These are phyloP conservation scores for Kitagawia praeruptora DNA, from an alignment of 129 eudicot species.

Conservation along the genomic window DNA sequence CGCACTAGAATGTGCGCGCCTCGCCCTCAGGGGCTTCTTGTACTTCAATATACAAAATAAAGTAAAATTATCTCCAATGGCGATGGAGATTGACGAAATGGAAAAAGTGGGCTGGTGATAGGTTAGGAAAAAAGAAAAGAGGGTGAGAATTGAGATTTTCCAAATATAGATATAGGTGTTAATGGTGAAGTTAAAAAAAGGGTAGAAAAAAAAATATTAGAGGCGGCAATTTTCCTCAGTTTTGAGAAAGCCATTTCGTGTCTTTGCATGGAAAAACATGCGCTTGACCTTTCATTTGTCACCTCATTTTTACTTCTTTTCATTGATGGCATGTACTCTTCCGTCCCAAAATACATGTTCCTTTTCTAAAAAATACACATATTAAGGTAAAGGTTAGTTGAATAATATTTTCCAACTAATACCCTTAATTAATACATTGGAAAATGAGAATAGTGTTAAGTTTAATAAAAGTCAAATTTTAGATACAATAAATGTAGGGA, in stretches of 20 bases:
- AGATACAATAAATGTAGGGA: no score
- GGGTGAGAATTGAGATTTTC: constrained; percentile 10
- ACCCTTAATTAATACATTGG: no score
- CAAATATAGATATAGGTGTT: constrained; percentile 25
- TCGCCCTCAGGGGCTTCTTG: constrained; percentile 32
- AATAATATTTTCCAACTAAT: no score
- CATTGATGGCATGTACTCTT: no score
- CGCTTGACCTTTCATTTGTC: constrained; percentile 5
- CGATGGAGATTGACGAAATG: background rate
- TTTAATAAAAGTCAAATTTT: no score
- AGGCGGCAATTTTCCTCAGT: background rate
- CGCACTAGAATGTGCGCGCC: constrained; percentile 48
- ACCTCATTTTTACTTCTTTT: background rate
- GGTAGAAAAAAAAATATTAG: background rate
- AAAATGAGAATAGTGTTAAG: no score
- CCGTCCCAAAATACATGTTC: no score
- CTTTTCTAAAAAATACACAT: no score
- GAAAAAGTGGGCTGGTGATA: background rate
- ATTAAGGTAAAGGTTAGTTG: no score
- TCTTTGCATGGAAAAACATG: constrained; percentile 7
- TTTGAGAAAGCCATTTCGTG: background rate
- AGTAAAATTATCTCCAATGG: constrained; percentile 11
- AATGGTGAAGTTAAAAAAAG: constrained; percentile 7
- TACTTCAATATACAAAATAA: background rate
- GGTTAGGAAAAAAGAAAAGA: constrained; percentile 9